A percentile compares a stretch with the other conserved stretches of the same genome.
These are phyloP conservation scores for Fusarium poae DNA, from an alignment of 2,329 filamentous ascomycete genomes.

Conservation along the genomic window DNA sequence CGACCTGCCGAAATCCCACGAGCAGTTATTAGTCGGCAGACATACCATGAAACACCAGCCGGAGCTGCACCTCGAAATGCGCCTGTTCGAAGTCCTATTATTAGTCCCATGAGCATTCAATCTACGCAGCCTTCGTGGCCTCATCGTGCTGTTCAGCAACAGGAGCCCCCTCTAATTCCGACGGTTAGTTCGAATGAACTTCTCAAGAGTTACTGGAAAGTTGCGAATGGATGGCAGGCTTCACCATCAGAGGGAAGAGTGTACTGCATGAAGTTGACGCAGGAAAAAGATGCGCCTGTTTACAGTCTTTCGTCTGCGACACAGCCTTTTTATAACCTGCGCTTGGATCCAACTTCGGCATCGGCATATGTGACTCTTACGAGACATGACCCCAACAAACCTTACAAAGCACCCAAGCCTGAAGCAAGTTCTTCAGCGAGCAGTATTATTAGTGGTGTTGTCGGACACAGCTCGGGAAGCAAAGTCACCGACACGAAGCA, in stretches of 20 bases:
- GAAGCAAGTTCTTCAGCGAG: constrained; percentile 44
- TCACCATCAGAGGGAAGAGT: constrained; percentile 69
- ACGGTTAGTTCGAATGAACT: constrained; percentile 70
- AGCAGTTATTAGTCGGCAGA: constrained; percentile 74
- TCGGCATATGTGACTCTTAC: constrained; percentile 72
- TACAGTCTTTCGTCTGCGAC: constrained; percentile 72
- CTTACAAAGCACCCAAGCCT: constrained; percentile 61
- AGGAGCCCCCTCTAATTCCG: constrained; percentile 61
- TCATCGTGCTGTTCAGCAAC: constrained; percentile 49
- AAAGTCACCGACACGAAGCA: constrained; percentile 58
- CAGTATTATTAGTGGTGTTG: constrained; percentile 52
- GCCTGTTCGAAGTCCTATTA: constrained; percentile 41
- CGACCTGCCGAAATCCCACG: constrained; percentile 74
- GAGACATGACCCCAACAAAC: constrained; percentile 71
- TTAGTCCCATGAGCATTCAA: constrained; percentile 42
- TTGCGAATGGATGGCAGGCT: constrained; percentile 77
- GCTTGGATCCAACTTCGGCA: constrained; percentile 72
- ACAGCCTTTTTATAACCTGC: constrained; percentile 76
- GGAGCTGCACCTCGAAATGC: constrained; percentile 20
- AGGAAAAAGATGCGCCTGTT: constrained; percentile 71
- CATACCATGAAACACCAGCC: constrained; percentile 60
- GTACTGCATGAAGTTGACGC: constrained; percentile 70
- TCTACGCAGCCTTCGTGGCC: constrained; percentile 44
- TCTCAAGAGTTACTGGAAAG: constrained; percentile 75
- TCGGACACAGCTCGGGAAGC: constrained; percentile 46